Percentiles rank a stretch among this genome's conserved stretches.
Conservation (phyloP, 768 basidiomycete species). For the Leccinum boreale region DNA sequence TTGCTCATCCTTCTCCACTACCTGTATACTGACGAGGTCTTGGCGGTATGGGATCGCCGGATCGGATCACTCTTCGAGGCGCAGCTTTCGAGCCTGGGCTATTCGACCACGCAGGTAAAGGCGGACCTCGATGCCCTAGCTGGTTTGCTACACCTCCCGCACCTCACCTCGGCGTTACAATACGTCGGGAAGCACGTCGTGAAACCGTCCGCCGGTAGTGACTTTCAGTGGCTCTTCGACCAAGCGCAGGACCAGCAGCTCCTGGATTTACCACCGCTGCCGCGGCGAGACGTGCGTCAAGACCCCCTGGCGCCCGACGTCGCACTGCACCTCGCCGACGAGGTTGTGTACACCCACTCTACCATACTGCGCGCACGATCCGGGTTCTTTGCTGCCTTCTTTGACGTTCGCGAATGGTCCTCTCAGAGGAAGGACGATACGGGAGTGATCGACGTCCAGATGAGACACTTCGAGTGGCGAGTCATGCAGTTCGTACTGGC, state of each 20-base stretch:
- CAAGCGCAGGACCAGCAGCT: slow-evolving; percentile 11
- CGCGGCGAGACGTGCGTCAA: slow-evolving; percentile 4
- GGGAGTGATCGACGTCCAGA: slow-evolving; percentile 59
- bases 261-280: background rate
- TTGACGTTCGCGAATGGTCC: slow-evolving; percentile 83
- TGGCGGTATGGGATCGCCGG: slow-evolving; percentile 83
- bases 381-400: slow-evolving; percentile 80
- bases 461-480: slow-evolving; percentile 71
- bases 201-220: slow-evolving; percentile 42
- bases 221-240: slow-evolving; percentile 52
- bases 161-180: slow-evolving; percentile 53
- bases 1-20: slow-evolving; percentile 77
- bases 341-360: slow-evolving; percentile 65
- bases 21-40: slow-evolving; percentile 82
- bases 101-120: slow-evolving; percentile 51
- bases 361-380: slow-evolving; percentile 78
- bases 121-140: slow-evolving; percentile 61
- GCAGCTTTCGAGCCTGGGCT: slow-evolving; percentile 37
- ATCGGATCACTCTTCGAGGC: slow-evolving; percentile 44
- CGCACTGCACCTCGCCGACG: slow-evolving; percentile 65
- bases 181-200: slow-evolving; percentile 58
- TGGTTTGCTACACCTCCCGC: slow-evolving; percentile 52
- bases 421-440: slow-evolving; percentile 48
- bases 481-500: slow-evolving; percentile 73
- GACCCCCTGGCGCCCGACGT: slow-evolving; percentile 58